Base-by-base conservation (phyloP, 192 early-diverging fungal species). In the Endogone sp. region DNA sequence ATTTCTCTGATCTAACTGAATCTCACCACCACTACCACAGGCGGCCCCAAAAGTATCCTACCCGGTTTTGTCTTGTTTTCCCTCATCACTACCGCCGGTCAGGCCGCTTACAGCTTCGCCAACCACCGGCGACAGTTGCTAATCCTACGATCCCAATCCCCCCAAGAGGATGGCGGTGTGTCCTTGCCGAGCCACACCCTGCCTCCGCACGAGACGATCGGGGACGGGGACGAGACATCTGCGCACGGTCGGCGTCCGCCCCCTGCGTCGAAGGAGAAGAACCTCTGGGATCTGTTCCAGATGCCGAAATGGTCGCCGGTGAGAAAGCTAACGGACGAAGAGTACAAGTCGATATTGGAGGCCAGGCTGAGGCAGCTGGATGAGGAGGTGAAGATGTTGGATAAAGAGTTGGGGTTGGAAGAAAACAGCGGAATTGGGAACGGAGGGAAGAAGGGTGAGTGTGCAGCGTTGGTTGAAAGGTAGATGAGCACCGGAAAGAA, bases 221-320 rank as follows among this genome's bases (percentile, higher is more conserved):
- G 67, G 27, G 61, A 67, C 37, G 24, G 58, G 57, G 54, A 72
- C 57, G n/a, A 72, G 63, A 69, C 71, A 2, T 67, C 27, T 2
- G 77, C 71, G 44, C 6, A 71, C 22, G 60, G 67, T 8, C 66
- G 70, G 2, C 63, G 65, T 3, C 22, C 73, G 25, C 59, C 76
- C 2, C 67, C 69, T 11, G 63, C 55, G n/a, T 16, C 80, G 16
- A 30, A 29, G 54, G 56, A 70, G 10, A 71, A 75, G 21, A 60
- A 60, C 23, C 60, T 85, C 4, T 71, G 80, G 65, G 78, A 79
- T 9, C 79, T 87, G 21, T 68, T 86, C 9, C 23, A 75, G 63
- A 76, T 86, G 49, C 86, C 86, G 21, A 69, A 75, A 21, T 88
- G 86, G 86, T 88, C 84, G 26, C 89, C 89, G 2, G 66, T 91